A percentile compares a stretch with the other conserved stretches of the same genome.
Conservation (phyloP, 331 rosid genomes). For the Malus hybrid region DNA sequence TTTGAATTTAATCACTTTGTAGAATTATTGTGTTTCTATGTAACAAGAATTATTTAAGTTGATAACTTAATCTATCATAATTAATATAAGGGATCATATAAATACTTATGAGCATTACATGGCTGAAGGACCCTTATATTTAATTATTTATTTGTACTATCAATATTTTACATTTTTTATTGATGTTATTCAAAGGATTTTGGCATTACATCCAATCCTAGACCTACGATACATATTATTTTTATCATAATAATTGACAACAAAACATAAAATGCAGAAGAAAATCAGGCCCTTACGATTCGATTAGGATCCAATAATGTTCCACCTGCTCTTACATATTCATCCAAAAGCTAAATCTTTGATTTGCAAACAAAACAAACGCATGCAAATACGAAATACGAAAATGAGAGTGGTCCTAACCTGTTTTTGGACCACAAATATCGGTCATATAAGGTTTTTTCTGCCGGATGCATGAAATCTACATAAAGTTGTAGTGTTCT, state of each 20-base stretch:
- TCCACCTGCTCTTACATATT: neutral
- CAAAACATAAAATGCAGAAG: neutral
- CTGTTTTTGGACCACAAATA: neutral
- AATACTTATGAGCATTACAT: too few species aligned
- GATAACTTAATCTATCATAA: too few species aligned
- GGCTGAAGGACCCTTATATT: too few species aligned
- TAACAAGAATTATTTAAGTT: too few species aligned
- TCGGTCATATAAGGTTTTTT: neutral
- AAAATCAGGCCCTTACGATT: neutral
- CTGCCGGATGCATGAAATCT: neutral
- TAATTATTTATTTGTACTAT: too few species aligned
- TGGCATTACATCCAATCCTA: too few species aligned
- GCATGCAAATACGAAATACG: neutral
- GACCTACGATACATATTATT: too few species aligned
- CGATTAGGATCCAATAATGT: neutral
- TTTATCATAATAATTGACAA: neutral
- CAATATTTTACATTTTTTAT: too few species aligned
- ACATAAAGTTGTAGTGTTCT: neutral
- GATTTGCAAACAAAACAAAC: neutral
- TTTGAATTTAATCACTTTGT: too few species aligned
- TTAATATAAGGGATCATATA: too few species aligned
- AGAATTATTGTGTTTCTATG: too few species aligned
- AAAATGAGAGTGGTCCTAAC: neutral
- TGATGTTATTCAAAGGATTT: too few species aligned
- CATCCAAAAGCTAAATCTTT: neutral